These are phyloP conservation scores for Beverwykella pulmonaria DNA, from an alignment of 495 filamentous ascomycete species.

Conservation along the genomic window DNA sequence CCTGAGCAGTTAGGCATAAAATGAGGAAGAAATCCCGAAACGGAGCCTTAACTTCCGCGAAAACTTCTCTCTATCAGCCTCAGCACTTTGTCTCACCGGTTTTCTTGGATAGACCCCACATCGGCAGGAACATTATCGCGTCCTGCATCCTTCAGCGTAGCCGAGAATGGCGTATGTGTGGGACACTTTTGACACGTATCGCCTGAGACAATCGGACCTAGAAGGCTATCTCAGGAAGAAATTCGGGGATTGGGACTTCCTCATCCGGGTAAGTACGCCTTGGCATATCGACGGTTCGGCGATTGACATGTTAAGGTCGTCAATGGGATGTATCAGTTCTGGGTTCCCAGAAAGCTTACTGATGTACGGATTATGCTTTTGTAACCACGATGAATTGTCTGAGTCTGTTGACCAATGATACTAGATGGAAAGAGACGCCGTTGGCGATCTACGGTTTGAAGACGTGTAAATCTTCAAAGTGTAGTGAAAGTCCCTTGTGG, in stretches of 20 bases:
- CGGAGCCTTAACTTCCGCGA: not conserved
- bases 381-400: not conserved
- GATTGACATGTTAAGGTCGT: not conserved
- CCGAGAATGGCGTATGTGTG: conserved; percentile 3
- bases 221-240: not conserved
- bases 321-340: conserved; percentile 20
- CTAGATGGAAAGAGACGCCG: not conserved
- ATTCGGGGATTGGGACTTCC: conserved; percentile 9
- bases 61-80: not conserved
- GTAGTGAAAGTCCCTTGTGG: no score
- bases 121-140: not conserved
- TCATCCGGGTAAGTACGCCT: not conserved
- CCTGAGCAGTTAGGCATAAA: not conserved
- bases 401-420: not conserved
- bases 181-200: conserved; percentile 12
- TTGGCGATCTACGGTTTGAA: not conserved
- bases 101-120: not conserved
- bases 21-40: not conserved
- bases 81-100: not conserved
- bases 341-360: conserved; percentile 9
- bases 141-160: not conserved
- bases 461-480: no score
- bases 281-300: not conserved
- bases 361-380: not conserved
- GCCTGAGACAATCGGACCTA: not conserved